These are phyloP conservation scores for Aspergillus asperescens DNA, from an alignment of 495 filamentous ascomycete species.

Conservation along the genomic window DNA sequence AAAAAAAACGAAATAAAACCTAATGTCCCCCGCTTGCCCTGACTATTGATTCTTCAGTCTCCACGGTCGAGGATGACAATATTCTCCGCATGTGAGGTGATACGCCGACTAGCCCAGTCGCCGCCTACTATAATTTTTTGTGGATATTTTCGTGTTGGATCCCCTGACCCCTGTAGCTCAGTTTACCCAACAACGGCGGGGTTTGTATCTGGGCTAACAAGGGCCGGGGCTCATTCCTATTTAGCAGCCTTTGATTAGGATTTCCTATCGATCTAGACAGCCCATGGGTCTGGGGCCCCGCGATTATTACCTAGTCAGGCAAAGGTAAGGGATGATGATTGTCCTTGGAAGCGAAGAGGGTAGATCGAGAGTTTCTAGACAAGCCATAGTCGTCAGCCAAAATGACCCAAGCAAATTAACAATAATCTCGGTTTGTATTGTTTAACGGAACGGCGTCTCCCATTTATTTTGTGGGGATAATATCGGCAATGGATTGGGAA, in stretches of 20 bases:
- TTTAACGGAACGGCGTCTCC: neutral
- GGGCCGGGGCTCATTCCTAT: slow-evolving; percentile 20
- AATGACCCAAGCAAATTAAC: slow-evolving; percentile 13
- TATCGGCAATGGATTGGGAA: slow-evolving; percentile 3
- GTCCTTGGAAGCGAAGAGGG: slow-evolving; percentile 10
- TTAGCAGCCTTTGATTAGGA: slow-evolving; percentile 14
- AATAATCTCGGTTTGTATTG: neutral
- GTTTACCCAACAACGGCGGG: neutral
- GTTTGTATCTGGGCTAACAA: neutral
- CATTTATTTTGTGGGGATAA: slow-evolving; percentile 1
- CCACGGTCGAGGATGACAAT: slow-evolving; percentile 18
- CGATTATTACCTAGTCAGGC: neutral
- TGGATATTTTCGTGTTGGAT: slow-evolving; percentile 6
- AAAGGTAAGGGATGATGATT: slow-evolving; percentile 8
- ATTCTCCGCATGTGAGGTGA: slow-evolving; percentile 28
- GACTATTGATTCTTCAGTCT: slow-evolving; percentile 7
- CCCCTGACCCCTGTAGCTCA: neutral
- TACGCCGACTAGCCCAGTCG: neutral
- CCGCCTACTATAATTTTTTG: neutral
- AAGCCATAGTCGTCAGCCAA: slow-evolving; percentile 9
- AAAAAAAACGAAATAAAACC: neutral
- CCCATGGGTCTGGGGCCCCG: neutral
- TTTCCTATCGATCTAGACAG: slow-evolving; percentile 7
- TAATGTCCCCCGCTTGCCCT: slow-evolving; percentile 1
- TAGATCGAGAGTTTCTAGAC: slow-evolving; percentile 10